Conservation (phyloP, 2,329 filamentous ascomycete species). For the Clonostachys rhizophaga region DNA sequence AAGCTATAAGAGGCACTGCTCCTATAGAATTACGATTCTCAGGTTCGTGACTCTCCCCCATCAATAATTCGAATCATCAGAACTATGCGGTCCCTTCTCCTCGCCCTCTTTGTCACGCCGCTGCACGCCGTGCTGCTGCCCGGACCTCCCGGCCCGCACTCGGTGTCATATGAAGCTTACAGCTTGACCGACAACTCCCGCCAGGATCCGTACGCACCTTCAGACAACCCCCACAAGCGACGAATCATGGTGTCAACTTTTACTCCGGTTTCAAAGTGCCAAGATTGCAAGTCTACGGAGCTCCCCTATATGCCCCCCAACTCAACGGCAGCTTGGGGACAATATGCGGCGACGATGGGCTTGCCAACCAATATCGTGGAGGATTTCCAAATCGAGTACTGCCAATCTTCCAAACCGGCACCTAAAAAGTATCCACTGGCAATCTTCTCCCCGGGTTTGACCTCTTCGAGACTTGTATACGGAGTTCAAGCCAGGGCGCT, state of each 20-base stretch:
- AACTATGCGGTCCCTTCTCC: not conserved
- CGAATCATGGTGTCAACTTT: slow-evolving; percentile 7
- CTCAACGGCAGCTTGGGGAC: slow-evolving; percentile 2
- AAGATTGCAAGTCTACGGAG: slow-evolving; percentile 2
- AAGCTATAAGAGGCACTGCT: no score
- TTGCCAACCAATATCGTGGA: slow-evolving; percentile 5
- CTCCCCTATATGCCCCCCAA: slow-evolving; percentile 9
- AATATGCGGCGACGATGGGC: slow-evolving; percentile 1
- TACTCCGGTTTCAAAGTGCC: slow-evolving; percentile 2
- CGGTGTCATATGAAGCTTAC: slow-evolving; percentile 6
- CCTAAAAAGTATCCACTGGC: slow-evolving; percentile 8
- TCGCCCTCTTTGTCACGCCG: not conserved
- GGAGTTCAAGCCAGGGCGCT: slow-evolving; percentile 30
- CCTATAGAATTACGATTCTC: no score
- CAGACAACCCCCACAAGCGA: slow-evolving; percentile 6
- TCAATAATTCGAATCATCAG: not conserved
- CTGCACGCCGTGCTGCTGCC: not conserved
- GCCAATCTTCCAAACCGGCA: slow-evolving; percentile 3
- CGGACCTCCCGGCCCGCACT: not conserved
- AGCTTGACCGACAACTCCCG: slow-evolving; percentile 9
- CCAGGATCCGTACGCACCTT: slow-evolving; percentile 10
- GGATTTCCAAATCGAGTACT: slow-evolving; percentile 9
- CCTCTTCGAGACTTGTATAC: slow-evolving; percentile 30
- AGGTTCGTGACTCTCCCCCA: no score
- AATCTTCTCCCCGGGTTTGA: slow-evolving; percentile 33